A percentile compares a stretch with the other conserved stretches of the same genome.
These are phyloP conservation scores for Pyrus bretschneideri DNA, from an alignment of 306 rosid species.

Conservation along the genomic window DNA sequence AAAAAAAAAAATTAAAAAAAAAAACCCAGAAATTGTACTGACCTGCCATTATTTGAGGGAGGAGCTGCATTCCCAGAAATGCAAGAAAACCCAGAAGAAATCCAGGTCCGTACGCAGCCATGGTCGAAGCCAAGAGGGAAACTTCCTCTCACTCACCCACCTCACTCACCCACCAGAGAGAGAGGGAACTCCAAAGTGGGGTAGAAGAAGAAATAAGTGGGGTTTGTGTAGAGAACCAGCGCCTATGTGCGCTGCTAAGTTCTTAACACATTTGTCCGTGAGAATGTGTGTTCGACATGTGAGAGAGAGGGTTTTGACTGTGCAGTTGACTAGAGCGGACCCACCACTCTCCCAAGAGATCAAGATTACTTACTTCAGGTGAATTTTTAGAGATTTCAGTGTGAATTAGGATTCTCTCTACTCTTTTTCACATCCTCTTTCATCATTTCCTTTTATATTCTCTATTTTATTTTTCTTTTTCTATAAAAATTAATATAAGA, in stretches of 20 bases:
- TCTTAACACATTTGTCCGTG: neutral
- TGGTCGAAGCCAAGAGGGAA: conserved; percentile 25
- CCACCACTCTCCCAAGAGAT: neutral
- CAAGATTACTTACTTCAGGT: neutral
- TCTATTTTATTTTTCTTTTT: no score
- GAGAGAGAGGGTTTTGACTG: conserved; percentile 1
- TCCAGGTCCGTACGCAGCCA: conserved; percentile 30
- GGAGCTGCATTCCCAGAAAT: conserved; percentile 56
- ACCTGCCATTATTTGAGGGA: conserved; percentile 70
- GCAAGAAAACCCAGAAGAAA: conserved; percentile 44
- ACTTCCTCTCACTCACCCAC: neutral
- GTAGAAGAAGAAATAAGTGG: neutral
- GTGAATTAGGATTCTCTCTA: no score
- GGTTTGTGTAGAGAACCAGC: conserved; percentile 6
- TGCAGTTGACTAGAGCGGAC: neutral
- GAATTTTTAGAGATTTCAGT: neutral
- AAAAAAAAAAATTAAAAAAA: conserved; percentile 1
- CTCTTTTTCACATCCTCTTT: fast-evolving
- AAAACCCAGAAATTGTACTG: conserved; percentile 18
- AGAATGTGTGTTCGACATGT: neutral
- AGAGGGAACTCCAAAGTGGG: neutral
- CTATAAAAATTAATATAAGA: no score
- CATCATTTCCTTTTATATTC: fast-evolving
- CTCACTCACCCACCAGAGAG: neutral
- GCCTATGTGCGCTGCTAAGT: neutral